Evolutionary conservation across 257 asterid genomes (phyloP).

Genomic region (Misopates orontium): DNA sequence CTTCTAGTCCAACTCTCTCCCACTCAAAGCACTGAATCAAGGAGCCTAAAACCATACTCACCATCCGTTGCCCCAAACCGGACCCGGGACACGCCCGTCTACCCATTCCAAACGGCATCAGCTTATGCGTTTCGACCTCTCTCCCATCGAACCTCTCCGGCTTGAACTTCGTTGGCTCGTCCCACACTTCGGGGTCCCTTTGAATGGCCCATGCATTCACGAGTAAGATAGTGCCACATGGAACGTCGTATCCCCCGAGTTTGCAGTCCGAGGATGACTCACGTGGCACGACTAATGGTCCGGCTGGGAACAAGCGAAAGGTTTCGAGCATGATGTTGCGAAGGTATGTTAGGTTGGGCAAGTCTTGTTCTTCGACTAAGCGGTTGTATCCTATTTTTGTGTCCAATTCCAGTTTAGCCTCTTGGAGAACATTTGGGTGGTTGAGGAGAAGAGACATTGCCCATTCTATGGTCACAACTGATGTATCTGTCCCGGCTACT

Average conservation of each 20-base stretch:
- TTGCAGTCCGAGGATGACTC: slow-evolving; percentile 51
- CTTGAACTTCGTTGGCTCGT: slow-evolving; percentile 46
- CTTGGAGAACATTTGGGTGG: slow-evolving; percentile 48
- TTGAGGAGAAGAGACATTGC: slow-evolving; percentile 60
- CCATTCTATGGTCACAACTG: slow-evolving; percentile 62
- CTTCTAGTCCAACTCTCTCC: slow-evolving; percentile 34
- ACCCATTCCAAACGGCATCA: slow-evolving; percentile 73
- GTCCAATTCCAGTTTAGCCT: slow-evolving; percentile 59
- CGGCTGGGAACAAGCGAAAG: slow-evolving; percentile 46
- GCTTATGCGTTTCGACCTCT: slow-evolving; percentile 31
- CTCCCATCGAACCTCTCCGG: slow-evolving; percentile 55
- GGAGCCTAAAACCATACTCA: slow-evolving; percentile 47
- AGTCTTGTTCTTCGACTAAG: slow-evolving; percentile 45
- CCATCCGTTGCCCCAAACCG: slow-evolving; percentile 51
- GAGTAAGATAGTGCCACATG: slow-evolving; percentile 48
- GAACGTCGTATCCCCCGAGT: slow-evolving; percentile 54
- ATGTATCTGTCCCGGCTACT: slow-evolving; percentile 54
- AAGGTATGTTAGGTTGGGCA: slow-evolving; percentile 55
- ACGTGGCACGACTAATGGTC: slow-evolving; percentile 57
- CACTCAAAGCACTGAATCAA: slow-evolving; percentile 67
- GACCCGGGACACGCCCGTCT: slow-evolving; percentile 74
- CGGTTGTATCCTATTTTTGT: slow-evolving; percentile 43
- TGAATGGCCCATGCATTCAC: slow-evolving; percentile 76
- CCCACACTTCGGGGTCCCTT: slow-evolving; percentile 58
- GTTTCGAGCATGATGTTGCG: slow-evolving; percentile 49